These are phyloP conservation scores for Chalciporus pseudorubinellus DNA, from an alignment of 768 basidiomycete genomes.

Conservation along the genomic window DNA sequence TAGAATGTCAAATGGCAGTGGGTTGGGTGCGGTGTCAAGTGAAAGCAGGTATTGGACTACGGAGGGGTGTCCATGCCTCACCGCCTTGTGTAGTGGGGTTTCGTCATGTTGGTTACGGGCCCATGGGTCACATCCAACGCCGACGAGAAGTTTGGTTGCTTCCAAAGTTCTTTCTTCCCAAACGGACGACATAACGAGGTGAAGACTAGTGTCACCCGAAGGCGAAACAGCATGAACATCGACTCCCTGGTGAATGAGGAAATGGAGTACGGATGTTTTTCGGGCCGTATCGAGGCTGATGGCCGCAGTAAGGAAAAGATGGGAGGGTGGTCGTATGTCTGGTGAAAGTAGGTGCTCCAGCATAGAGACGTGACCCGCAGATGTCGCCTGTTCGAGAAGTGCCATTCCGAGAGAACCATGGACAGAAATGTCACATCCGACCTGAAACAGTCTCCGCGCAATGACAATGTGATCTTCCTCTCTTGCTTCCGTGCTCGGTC, in stretches of 20 bases:
- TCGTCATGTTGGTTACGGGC: background rate
- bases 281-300: background rate
- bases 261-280: background rate
- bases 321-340: background rate
- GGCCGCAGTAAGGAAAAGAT: background rate
- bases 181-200: background rate
- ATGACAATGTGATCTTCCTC: background rate
- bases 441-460: background rate
- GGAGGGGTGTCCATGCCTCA: background rate
- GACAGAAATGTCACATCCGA: background rate
- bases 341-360: background rate
- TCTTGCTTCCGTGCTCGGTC: background rate
- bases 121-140: conserved; percentile 8
- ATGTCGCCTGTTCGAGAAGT: background rate
- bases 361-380: background rate
- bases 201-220: conserved; percentile 1
- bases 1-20: background rate
- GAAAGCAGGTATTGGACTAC: background rate
- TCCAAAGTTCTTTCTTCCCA: background rate
- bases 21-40: background rate
- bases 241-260: conserved; percentile 4
- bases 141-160: background rate
- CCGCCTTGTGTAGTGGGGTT: conserved; percentile 8
- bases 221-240: background rate
- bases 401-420: background rate